A percentile compares a stretch with the other conserved stretches of the same genome.
Conservation (phyloP, 2,329 filamentous ascomycete species). For the Apiospora aurea region DNA sequence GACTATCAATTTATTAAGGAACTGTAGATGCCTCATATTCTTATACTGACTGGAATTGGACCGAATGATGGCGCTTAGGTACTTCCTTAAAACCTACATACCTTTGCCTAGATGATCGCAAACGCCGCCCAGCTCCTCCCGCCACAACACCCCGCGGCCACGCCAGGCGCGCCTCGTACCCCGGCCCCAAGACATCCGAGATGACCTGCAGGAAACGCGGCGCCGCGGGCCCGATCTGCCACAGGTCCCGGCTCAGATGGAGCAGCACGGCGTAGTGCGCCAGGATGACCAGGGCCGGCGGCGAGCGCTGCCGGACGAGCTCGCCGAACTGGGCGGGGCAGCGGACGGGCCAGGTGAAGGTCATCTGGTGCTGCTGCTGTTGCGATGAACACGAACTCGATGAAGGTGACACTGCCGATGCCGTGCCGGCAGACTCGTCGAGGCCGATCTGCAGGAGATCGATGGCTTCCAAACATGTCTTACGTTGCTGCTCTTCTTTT, state of each 20-base stretch:
- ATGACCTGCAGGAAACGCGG: neutral
- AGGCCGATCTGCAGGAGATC: slow-evolving; percentile 37
- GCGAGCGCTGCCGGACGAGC: neutral
- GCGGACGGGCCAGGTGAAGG: neutral
- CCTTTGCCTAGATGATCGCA: neutral
- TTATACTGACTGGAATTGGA: too few relatives aligned
- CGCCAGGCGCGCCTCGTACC: neutral
- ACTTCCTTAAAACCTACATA: neutral
- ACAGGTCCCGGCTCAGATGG: neutral
- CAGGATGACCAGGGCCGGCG: neutral
- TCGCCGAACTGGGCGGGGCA: neutral
- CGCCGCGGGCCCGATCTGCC: neutral
- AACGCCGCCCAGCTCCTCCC: neutral
- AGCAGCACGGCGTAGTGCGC: slow-evolving; percentile 16
- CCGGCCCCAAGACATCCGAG: neutral
- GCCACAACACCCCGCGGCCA: neutral
- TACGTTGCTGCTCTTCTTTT: slow-evolving; percentile 29
- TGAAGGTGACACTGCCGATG: too few relatives aligned
- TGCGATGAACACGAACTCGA: neutral
- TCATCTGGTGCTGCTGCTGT: neutral
- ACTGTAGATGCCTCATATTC: too few relatives aligned
- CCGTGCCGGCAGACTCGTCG: slow-evolving; percentile 28
- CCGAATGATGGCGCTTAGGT: too few relatives aligned
- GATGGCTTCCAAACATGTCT: slow-evolving; percentile 39
- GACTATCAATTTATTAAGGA: too few relatives aligned